A percentile compares a stretch with the other conserved stretches of the same genome.
These are phyloP conservation scores for Hypoxylon intermedium DNA, from an alignment of 495 filamentous ascomycete genomes.

Conservation along the genomic window DNA sequence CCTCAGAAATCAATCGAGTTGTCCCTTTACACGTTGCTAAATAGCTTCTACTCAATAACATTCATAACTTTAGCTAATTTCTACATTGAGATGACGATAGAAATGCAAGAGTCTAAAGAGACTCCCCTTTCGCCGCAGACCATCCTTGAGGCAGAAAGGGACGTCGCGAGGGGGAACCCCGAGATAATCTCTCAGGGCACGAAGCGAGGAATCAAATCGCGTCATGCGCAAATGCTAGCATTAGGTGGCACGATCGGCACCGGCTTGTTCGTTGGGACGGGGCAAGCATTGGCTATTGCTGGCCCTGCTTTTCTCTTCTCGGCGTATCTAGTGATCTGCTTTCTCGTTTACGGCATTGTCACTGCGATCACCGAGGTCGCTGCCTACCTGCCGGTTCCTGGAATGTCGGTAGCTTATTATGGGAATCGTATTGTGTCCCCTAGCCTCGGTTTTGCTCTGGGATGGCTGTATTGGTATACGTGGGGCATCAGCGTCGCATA, in stretches of 20 bases:
- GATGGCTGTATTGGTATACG: slow-evolving; percentile 65
- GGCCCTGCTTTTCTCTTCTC: slow-evolving; percentile 47
- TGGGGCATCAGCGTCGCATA: slow-evolving; percentile 43
- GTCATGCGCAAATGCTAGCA: slow-evolving; percentile 68
- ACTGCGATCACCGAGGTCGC: slow-evolving; percentile 50
- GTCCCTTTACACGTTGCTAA: neutral
- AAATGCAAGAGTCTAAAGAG: slow-evolving; percentile 16
- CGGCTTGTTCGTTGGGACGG: slow-evolving; percentile 51
- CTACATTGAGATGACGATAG: neutral
- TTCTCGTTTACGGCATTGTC: slow-evolving; percentile 34
- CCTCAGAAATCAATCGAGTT: neutral
- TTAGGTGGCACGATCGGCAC: slow-evolving; percentile 69
- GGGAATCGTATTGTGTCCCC: slow-evolving; percentile 31
- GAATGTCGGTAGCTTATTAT: slow-evolving; percentile 38
- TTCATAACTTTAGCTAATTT: neutral
- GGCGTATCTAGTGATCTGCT: slow-evolving; percentile 47
- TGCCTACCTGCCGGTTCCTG: slow-evolving; percentile 60
- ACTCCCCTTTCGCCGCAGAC: neutral
- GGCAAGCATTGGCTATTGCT: slow-evolving; percentile 41
- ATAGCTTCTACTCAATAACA: neutral
- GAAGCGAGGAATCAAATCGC: slow-evolving; percentile 35
- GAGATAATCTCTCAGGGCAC: slow-evolving; percentile 16
- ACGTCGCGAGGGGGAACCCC: slow-evolving; percentile 4
- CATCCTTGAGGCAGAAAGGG: neutral
- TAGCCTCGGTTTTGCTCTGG: slow-evolving; percentile 74